Percentiles rank a stretch among this genome's conserved stretches.
Conservation (phyloP, 1,284 basidiomycete species). For the Papiliotrema flavescens region DNA sequence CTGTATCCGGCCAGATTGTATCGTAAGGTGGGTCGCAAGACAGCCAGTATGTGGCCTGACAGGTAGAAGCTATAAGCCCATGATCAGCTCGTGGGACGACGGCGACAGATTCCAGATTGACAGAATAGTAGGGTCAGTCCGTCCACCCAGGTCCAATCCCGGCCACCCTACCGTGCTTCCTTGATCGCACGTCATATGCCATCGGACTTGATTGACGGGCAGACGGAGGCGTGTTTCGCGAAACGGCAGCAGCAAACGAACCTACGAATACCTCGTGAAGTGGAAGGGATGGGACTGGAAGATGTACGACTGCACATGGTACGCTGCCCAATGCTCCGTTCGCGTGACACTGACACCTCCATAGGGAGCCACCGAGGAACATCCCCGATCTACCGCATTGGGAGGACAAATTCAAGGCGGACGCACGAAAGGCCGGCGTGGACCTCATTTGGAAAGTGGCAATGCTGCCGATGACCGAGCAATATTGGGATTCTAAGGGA, state of each 20-base stretch:
- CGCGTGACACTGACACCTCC: neutral
- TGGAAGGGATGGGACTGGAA: slow-evolving; percentile 18
- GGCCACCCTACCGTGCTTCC: too few species aligned
- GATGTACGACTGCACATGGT: slow-evolving; percentile 21
- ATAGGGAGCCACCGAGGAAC: slow-evolving; percentile 12
- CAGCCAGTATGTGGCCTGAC: neutral
- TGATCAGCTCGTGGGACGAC: slow-evolving; percentile 4
- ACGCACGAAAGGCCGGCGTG: neutral
- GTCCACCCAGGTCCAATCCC: too few species aligned
- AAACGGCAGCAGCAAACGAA: slow-evolving; percentile 3
- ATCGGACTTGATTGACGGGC: too few species aligned
- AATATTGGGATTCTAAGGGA: slow-evolving; percentile 15
- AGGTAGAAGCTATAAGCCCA: too few species aligned
- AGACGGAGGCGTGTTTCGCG: slow-evolving; percentile 8
- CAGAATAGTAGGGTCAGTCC: slow-evolving; percentile 17
- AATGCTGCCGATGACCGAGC: slow-evolving; percentile 9
- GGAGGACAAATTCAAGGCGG: slow-evolving; percentile 8
- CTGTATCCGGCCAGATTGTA: slow-evolving; percentile 7
- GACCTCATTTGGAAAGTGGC: slow-evolving; percentile 3
- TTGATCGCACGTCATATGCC: too few species aligned
- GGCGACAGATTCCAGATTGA: slow-evolving; percentile 15
- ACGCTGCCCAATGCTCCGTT: neutral
- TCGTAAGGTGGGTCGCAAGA: slow-evolving; percentile 2
- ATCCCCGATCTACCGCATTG: slow-evolving; percentile 8
- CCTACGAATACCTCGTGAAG: slow-evolving; percentile 17